phyloP scores from a whole-genome alignment of 2,329 filamentous ascomycete genomes.

The Cyclaneusma minus region DNA sequence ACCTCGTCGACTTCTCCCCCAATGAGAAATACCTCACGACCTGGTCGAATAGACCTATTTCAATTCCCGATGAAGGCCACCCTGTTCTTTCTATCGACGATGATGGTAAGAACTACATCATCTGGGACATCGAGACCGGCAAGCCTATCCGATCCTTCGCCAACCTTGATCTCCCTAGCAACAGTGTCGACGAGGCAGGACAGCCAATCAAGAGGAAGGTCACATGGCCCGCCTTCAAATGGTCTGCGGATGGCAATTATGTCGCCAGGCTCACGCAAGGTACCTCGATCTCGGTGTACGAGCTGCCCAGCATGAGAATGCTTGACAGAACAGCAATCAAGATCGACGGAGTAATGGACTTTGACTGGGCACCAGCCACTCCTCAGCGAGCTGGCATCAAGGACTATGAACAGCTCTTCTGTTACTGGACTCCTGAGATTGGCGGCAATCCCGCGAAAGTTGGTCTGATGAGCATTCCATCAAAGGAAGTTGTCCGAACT shows the following conservation, averaged over 20 bases:
- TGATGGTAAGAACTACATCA: constrained; percentile 97
- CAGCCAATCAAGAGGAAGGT: constrained; percentile 74
- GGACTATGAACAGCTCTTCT: constrained; percentile 88
- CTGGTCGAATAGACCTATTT: constrained; percentile 89
- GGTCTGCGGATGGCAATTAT: constrained; percentile 95
- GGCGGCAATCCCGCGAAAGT: constrained; percentile 97
- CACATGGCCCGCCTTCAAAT: constrained; percentile 98
- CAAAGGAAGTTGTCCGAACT: constrained; percentile 84
- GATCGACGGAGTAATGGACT: constrained; percentile 92
- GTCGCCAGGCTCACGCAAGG: constrained; percentile 82
- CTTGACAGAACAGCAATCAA: constrained; percentile 87
- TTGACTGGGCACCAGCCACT: constrained; percentile 87
- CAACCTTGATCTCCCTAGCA: constrained; percentile 64
- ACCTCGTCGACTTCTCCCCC: constrained; percentile 91
- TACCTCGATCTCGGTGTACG: constrained; percentile 81
- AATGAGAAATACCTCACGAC: constrained; percentile 86
- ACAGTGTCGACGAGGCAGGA: constrained; percentile 41
- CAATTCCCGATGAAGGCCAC: constrained; percentile 77
- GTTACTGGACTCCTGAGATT: constrained; percentile 97
- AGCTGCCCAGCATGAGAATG: constrained; percentile 76
- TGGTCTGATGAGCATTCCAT: constrained; percentile 87
- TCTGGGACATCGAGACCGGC: constrained; percentile 88
- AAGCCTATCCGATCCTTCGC: constrained; percentile 87
- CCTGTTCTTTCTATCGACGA: constrained; percentile 77
- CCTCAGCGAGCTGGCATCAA: constrained; percentile 74